Evolutionary conservation across 2,329 filamentous ascomycete genomes (phyloP).

Genomic region (Dactylellina leptospora): DNA sequence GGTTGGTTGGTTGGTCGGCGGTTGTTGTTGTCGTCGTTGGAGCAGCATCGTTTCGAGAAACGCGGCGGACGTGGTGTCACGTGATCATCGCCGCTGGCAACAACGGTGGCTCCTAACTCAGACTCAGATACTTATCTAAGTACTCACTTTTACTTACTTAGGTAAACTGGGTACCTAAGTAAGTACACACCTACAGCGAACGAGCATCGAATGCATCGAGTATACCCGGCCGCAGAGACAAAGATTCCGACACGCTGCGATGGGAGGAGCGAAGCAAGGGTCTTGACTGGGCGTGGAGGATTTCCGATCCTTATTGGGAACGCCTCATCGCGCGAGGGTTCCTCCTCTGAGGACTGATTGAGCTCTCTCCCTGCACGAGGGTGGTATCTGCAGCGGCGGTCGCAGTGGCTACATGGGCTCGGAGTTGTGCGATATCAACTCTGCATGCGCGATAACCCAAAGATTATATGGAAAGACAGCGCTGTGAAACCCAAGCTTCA

Average conservation of each 20-base stretch:
- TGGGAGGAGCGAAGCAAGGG: not conserved
- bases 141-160: no score
- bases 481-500: slow-evolving; percentile 6
- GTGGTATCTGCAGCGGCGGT: not conserved
- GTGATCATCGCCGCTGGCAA: no score
- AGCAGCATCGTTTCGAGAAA: no score
- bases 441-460: not conserved
- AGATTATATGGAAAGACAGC: not conserved
- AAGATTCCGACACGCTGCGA: not conserved
- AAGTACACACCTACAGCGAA: no score
- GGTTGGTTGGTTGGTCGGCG: not conserved
- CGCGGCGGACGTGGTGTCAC: no score
- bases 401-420: not conserved
- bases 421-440: not conserved
- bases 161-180: no score
- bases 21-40: not conserved
- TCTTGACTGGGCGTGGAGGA: not conserved
- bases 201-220: no score
- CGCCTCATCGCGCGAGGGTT: not conserved
- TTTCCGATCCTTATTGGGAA: slow-evolving; percentile 3
- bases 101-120: no score
- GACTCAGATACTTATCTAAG: no score
- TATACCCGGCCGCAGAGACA: no score
- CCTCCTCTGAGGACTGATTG: no score
- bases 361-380: slow-evolving; percentile 12